phyloP scores from a whole-genome alignment of 192 early-diverging fungal species.

The Backusella macrospora region DNA sequence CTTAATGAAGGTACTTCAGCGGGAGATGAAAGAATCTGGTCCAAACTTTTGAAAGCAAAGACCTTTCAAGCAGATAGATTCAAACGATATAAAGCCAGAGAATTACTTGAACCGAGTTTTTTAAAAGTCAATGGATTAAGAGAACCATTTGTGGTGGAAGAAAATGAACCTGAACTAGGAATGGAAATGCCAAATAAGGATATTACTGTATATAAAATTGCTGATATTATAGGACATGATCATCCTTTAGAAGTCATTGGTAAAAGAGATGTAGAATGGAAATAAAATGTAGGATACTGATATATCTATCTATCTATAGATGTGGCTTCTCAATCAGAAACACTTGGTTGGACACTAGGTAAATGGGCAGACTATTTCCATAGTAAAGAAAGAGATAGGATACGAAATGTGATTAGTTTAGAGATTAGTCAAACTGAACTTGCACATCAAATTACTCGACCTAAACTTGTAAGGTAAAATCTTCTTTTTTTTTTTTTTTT shows the following conservation, averaged over 20 bases:
- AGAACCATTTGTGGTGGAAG: slow-evolving; percentile 75
- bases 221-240: slow-evolving; percentile 54
- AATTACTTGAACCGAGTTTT: slow-evolving; percentile 66
- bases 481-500: too few species aligned
- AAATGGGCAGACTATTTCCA: slow-evolving; percentile 84
- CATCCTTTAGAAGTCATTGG: slow-evolving; percentile 82
- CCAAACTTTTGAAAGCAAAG: slow-evolving; percentile 70
- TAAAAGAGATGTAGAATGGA: slow-evolving; percentile 13
- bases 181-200: slow-evolving; percentile 76
- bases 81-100: slow-evolving; percentile 61
- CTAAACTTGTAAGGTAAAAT: slow-evolving; percentile 61
- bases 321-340: slow-evolving; percentile 86
- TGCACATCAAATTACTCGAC: slow-evolving; percentile 67
- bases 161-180: slow-evolving; percentile 63
- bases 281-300: neutral
- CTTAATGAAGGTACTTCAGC: slow-evolving; percentile 71
- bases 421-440: slow-evolving; percentile 81
- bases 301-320: too few species aligned
- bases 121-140: slow-evolving; percentile 62
- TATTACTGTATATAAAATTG: slow-evolving; percentile 66
- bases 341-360: slow-evolving; percentile 77
- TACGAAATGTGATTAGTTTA: slow-evolving; percentile 88
- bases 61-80: slow-evolving; percentile 71
- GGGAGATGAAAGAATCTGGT: slow-evolving; percentile 81
- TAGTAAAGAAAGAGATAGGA: slow-evolving; percentile 61